Evolutionary conservation across 106 monocot genomes (phyloP), one percentile per base, ranked within the genome.

Genomic region (Dendrobium officinale): DNA sequence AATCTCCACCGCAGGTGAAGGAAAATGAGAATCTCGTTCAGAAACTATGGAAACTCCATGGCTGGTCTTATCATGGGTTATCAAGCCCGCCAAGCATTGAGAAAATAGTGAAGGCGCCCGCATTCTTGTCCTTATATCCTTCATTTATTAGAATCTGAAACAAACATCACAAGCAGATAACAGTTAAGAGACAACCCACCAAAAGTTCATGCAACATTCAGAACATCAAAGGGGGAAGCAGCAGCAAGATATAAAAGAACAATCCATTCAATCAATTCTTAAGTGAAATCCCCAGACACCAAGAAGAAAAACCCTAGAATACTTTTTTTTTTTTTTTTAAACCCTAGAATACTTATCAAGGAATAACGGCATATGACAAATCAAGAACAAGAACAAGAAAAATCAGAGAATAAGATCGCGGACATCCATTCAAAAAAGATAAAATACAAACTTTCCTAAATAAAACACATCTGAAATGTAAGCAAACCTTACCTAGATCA

Each of bases 1-100:
- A 22, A 95, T 85, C 77, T 95, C 95, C 31, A 95, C 95, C 42
- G 95, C 95, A 15, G 92, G 92, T 15, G 90, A 88, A 67, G 95
- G 88, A 27, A 90, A 82, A 75, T 81, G 79, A 19, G 79, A 68
- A 82, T 92, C 95, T 75, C 85, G 92, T 42, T 95, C 95, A 43
- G 88, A 58, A 76, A 87, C 85, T 68, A 87, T 77, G 75, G 90
- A 72, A 58, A 82, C 75, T 43, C 88, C 83, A 79, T 77, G 82
- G 19, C 83, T 40, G 41, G 82, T 42, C 79, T 78, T 90, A 55
- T 88, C 88, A 78, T 88, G 88, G 13, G 87, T 82, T 61, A 86
- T 33, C 78, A 89, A 79, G 26, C 85, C 91, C 16, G 89, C 85
- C 51, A 92, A 86, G 81, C 95, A 95, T 47, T 92, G 89, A 11